Evolutionary conservation across 2,329 filamentous ascomycete species (phyloP).

Genomic region (Trichoderma aggressivum): DNA sequence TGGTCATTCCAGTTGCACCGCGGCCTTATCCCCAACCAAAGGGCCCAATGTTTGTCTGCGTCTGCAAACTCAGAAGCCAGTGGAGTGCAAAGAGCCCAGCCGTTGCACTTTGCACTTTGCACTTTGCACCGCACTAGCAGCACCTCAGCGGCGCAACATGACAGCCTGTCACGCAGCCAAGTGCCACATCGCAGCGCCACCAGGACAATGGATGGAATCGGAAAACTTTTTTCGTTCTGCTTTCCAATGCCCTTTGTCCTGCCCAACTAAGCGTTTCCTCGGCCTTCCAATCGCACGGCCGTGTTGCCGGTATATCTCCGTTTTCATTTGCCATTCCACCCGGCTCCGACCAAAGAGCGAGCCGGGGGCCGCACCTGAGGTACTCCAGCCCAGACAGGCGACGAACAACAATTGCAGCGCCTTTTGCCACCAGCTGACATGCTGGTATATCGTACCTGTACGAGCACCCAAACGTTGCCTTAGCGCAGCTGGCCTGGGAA

Average conservation of each 20-base stretch:
- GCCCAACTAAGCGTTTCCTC: not conserved
- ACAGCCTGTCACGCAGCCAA: constrained; percentile 14
- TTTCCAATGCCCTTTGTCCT: not conserved
- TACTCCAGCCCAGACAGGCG: not conserved
- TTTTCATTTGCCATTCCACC: not conserved
- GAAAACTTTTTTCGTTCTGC: not conserved
- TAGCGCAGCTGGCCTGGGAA: not conserved
- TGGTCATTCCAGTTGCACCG: constrained; percentile 8
- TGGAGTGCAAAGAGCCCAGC: not conserved
- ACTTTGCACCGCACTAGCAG: too few species aligned
- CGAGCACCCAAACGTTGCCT: not conserved
- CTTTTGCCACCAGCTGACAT: constrained; percentile 12
- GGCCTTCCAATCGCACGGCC: not conserved
- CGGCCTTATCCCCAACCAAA: constrained; percentile 1
- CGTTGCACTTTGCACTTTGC: too few species aligned
- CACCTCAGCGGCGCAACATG: constrained; percentile 11
- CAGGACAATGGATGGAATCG: not conserved
- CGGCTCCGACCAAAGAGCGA: constrained; percentile 1
- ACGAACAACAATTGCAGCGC: not conserved
- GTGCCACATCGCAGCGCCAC: constrained; percentile 9
- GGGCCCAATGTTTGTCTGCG: constrained; percentile 7
- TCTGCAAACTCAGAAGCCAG: not conserved
- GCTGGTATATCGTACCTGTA: not conserved
- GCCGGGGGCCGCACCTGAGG: not conserved
- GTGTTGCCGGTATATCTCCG: constrained; percentile 4